Percentiles rank a stretch among this genome's conserved stretches.
Conservation (phyloP, 148 eudicot species). For the Camellia japonica region DNA sequence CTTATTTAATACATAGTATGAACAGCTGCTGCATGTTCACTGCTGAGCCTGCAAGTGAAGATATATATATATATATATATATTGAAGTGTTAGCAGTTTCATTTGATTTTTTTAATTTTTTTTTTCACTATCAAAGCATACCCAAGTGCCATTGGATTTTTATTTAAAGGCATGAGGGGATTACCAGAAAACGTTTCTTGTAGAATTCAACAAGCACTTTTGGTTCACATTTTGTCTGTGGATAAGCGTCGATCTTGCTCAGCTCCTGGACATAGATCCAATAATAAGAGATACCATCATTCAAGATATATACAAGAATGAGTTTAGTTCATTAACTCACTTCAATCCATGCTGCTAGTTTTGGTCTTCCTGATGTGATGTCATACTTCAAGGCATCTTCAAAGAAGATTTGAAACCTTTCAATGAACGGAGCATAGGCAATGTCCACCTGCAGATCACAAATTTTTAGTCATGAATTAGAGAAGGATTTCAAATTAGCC, state of each 20-base stretch:
- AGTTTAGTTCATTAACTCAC: slow-evolving; percentile 24
- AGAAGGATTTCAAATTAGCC: too few species aligned
- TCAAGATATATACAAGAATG: neutral
- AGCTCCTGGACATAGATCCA: slow-evolving; percentile 34
- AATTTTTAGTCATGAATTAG: too few species aligned
- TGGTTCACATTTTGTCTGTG: slow-evolving; percentile 16
- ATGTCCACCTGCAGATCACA: slow-evolving; percentile 30
- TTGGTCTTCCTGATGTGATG: slow-evolving; percentile 52
- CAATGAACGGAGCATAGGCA: slow-evolving; percentile 72
- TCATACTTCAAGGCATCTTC: slow-evolving; percentile 59
- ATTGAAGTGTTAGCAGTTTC: too few species aligned
- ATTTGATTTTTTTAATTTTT: too few species aligned
- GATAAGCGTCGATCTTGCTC: slow-evolving; percentile 66
- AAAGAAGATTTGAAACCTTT: slow-evolving; percentile 59
- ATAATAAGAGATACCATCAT: neutral
- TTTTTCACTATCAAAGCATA: too few species aligned
- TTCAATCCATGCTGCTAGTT: slow-evolving; percentile 61
- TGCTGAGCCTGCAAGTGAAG: too few species aligned
- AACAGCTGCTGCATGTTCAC: too few species aligned
- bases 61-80: too few species aligned
- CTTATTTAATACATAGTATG: too few species aligned
- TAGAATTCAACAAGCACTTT: neutral
- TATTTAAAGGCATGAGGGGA: neutral
- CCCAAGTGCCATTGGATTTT: neutral
- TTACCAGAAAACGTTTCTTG: slow-evolving; percentile 16